Evolutionary conservation across 2,329 filamentous ascomycete species (phyloP).

Genomic region (Tolypocladium inflatum): DNA sequence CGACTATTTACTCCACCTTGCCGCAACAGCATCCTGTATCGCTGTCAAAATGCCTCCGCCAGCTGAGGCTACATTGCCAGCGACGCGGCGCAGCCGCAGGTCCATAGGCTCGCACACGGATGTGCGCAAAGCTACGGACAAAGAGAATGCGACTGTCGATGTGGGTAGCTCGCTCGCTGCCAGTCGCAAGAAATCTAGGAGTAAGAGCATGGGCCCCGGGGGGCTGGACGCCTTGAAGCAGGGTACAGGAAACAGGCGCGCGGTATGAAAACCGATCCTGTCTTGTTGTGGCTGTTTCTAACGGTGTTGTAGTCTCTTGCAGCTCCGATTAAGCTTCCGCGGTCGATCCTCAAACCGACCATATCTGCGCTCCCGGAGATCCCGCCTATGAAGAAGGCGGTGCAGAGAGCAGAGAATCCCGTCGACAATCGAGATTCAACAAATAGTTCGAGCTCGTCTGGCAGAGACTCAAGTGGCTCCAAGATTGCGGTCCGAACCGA

Average conservation of each 20-base stretch:
- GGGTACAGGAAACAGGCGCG: slow-evolving; percentile 65
- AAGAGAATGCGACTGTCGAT: slow-evolving; percentile 70
- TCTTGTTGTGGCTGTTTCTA: slow-evolving; percentile 4
- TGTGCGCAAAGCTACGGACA: slow-evolving; percentile 48
- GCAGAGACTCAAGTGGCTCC: slow-evolving; percentile 26
- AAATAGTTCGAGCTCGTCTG: slow-evolving; percentile 7
- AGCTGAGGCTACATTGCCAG: slow-evolving; percentile 39
- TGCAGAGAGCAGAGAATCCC: not conserved
- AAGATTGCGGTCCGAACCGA: slow-evolving; percentile 59
- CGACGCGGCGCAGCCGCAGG: slow-evolving; percentile 53
- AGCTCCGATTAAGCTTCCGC: slow-evolving; percentile 39
- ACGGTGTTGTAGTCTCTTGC: slow-evolving; percentile 41
- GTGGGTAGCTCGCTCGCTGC: slow-evolving; percentile 43
- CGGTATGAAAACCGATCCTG: slow-evolving; percentile 43
- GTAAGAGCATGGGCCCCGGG: slow-evolving; percentile 92
- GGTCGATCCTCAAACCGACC: slow-evolving; percentile 75
- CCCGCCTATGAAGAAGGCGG: slow-evolving; percentile 47
- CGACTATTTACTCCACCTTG: not conserved
- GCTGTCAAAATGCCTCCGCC: slow-evolving; percentile 20
- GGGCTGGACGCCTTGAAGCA: slow-evolving; percentile 75
- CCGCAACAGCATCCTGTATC: slow-evolving; percentile 10
- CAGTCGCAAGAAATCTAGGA: slow-evolving; percentile 64
- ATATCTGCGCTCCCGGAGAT: slow-evolving; percentile 58
- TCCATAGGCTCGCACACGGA: slow-evolving; percentile 56
- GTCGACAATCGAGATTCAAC: slow-evolving; percentile 3